A percentile compares a stretch with the other conserved stretches of the same genome.
phyloP scores from a whole-genome alignment of 2,329 filamentous ascomycete genomes.

The Exophiala oligosperma region DNA sequence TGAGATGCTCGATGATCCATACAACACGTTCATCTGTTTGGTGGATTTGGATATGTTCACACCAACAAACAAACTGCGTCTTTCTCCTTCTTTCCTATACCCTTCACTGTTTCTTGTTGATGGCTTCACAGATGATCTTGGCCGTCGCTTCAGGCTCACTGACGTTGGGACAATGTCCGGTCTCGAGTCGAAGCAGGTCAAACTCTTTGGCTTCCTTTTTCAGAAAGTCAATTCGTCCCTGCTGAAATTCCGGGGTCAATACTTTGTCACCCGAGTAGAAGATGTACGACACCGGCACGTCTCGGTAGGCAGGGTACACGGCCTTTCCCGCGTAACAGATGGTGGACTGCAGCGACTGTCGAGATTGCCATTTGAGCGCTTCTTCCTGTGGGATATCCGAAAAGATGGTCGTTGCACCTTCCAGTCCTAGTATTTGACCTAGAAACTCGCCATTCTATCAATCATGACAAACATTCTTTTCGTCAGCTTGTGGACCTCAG shows the following conservation, averaged over 20 bases:
- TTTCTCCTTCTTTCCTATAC: not conserved
- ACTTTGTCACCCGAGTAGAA: not conserved
- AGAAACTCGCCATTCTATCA: not conserved
- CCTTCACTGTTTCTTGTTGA: not conserved
- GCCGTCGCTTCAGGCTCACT: not conserved
- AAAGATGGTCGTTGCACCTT: not conserved
- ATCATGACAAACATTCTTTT: not conserved
- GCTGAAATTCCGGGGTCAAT: not conserved
- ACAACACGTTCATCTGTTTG: not conserved
- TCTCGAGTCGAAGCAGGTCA: not conserved
- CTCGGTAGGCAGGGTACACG: not conserved
- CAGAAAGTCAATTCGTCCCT: not conserved
- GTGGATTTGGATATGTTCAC: not conserved
- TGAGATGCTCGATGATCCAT: not conserved
- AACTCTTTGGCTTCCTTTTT: not conserved
- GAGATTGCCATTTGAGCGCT: not conserved
- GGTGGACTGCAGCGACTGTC: not conserved
- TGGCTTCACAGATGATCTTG: not conserved
- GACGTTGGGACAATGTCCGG: not conserved
- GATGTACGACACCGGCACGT: not conserved
- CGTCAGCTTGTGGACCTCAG: not conserved
- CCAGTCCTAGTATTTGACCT: not conserved
- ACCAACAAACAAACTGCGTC: not conserved
- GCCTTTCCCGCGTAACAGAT: not conserved
- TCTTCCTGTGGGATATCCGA: not conserved